Percentiles rank a stretch among this genome's conserved stretches.
Evolutionary conservation across 2,329 filamentous ascomycete species (phyloP).

Genomic region (Diaporthe citri): DNA sequence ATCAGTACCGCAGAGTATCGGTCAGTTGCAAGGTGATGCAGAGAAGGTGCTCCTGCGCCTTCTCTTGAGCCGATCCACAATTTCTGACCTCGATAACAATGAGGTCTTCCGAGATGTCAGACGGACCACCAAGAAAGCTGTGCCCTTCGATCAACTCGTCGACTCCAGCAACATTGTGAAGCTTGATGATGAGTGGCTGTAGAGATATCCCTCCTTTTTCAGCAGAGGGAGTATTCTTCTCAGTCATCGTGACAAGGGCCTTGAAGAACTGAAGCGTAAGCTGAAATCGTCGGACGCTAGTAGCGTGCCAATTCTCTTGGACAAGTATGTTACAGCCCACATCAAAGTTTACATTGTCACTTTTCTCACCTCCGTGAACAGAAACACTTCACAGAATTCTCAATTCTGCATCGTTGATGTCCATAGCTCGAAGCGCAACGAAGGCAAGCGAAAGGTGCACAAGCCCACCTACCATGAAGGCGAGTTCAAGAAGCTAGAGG

Average conservation of each 20-base stretch:
- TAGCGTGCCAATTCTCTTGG: no score
- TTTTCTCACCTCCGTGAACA: not conserved
- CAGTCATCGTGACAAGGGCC: no score
- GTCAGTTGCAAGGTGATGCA: not conserved
- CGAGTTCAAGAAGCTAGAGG: no score
- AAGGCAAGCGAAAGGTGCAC: not conserved
- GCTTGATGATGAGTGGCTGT: slow-evolving; percentile 43
- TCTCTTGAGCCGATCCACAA: no score
- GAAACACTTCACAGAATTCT: not conserved
- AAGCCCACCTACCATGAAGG: not conserved
- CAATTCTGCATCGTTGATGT: not conserved
- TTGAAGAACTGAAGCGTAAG: no score
- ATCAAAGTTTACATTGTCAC: accelerated
- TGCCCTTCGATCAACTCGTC: slow-evolving; percentile 30
- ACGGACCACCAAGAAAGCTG: slow-evolving; percentile 29
- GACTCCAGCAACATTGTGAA: slow-evolving; percentile 36
- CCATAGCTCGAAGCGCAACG: not conserved
- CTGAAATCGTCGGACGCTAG: no score
- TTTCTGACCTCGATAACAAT: no score
- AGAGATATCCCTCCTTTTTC: slow-evolving; percentile 41
- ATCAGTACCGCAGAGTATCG: not conserved
- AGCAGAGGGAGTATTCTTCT: no score
- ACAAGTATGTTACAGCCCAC: not conserved
- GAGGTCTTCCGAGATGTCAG: not conserved
- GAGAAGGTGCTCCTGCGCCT: not conserved